phyloP scores from a whole-genome alignment of 2,329 filamentous ascomycete species.

The Pyricularia sp. region DNA sequence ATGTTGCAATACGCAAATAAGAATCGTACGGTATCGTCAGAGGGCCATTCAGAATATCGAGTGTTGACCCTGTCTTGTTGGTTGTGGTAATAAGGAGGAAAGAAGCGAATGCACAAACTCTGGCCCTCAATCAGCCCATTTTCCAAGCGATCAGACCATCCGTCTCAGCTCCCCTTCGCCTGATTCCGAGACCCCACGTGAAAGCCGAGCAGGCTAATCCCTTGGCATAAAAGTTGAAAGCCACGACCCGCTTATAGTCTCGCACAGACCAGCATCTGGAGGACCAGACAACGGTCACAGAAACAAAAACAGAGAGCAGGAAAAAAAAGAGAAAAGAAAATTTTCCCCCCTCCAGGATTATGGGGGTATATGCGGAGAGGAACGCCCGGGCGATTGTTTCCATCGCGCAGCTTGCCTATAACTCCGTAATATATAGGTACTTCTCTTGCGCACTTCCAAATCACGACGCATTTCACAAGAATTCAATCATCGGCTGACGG shows the following conservation, averaged over 20 bases:
- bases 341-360: neutral
- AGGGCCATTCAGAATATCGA: neutral
- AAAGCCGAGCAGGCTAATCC: neutral
- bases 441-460: neutral
- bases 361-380: neutral
- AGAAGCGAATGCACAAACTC: neutral
- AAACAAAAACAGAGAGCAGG: no score
- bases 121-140: conserved; percentile 4
- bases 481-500: neutral
- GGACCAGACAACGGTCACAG: no score
- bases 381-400: neutral
- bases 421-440: neutral
- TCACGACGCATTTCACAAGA: neutral
- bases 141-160: conserved; percentile 7
- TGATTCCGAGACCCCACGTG: conserved; percentile 1
- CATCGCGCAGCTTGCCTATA: neutral
- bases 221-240: neutral
- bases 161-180: conserved; percentile 3
- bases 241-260: neutral
- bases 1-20: neutral
- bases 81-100: conserved; percentile 1
- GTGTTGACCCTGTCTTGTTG: conserved; percentile 3
- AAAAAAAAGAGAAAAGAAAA: neutral
- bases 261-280: neutral
- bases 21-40: conserved; percentile 5